Evolutionary conservation across 1,139 yeast genomes (phyloP).

Genomic region (Blastobotrys proliferans): DNA sequence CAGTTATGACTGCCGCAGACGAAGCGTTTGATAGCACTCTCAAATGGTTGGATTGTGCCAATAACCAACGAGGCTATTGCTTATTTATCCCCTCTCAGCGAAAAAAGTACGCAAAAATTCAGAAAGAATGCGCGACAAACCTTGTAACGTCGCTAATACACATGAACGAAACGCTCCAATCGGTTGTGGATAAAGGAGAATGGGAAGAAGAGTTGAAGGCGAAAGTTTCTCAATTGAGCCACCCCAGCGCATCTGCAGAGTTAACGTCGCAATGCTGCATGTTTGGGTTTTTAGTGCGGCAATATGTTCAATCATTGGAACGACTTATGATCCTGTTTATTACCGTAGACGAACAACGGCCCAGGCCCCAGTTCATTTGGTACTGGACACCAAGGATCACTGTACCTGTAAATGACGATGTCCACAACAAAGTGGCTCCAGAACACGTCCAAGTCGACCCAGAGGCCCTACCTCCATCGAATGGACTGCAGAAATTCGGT

Average conservation of each 20-base stretch:
- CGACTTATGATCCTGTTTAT: constrained; percentile 14
- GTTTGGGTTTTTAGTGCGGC: constrained; percentile 19
- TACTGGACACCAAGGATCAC: constrained; percentile 1
- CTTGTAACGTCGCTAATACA: neutral
- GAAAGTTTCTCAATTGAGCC: neutral
- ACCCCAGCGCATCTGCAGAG: constrained; percentile 16
- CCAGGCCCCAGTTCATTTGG: constrained; percentile 19
- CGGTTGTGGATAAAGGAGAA: neutral
- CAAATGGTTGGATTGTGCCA: constrained; percentile 25
- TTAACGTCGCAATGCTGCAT: constrained; percentile 22
- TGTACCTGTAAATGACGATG: constrained; percentile 8
- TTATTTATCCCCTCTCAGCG: neutral
- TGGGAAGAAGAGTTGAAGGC: neutral
- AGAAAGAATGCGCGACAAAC: neutral
- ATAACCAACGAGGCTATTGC: constrained; percentile 18
- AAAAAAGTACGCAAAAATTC: neutral
- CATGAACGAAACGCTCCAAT: neutral
- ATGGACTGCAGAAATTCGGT: constrained; percentile 30
- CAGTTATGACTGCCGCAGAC: constrained; percentile 15
- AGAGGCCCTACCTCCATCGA: constrained; percentile 34
- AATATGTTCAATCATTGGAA: constrained; percentile 7
- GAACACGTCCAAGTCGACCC: constrained; percentile 26
- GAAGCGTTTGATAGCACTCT: constrained; percentile 16
- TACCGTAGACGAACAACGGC: constrained; percentile 20
- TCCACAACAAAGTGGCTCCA: constrained; percentile 11